A percentile compares a stretch with the other conserved stretches of the same genome.
Conservation (phyloP, 768 basidiomycete genomes). For the Rhizopogon roseolus region DNA sequence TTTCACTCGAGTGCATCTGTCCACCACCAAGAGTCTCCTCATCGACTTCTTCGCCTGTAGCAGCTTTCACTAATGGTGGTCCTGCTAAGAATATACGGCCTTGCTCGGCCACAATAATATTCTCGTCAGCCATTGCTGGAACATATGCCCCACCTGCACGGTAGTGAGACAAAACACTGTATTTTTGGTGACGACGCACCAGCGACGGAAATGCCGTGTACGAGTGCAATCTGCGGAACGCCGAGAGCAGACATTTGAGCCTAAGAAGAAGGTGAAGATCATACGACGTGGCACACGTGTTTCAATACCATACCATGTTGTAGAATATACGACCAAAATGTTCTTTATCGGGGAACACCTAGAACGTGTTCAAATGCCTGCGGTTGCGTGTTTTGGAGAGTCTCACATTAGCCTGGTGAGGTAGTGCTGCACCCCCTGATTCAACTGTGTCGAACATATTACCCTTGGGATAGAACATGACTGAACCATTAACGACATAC, state of each 20-base stretch:
- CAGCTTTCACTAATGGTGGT: slow-evolving; percentile 91
- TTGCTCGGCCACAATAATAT: slow-evolving; percentile 85
- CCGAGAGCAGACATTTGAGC: slow-evolving; percentile 91
- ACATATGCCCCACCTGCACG: slow-evolving; percentile 81
- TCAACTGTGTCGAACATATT: slow-evolving; percentile 54
- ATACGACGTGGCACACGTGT: neutral
- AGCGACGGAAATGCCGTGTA: slow-evolving; percentile 93
- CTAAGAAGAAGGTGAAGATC: slow-evolving; percentile 31
- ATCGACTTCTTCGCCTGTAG: slow-evolving; percentile 89
- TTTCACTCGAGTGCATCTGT: slow-evolving; percentile 86
- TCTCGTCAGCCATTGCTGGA: slow-evolving; percentile 95
- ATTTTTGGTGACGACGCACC: slow-evolving; percentile 31
- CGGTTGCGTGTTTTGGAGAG: neutral
- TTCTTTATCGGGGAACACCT: slow-evolving; percentile 91
- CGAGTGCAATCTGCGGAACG: slow-evolving; percentile 88
- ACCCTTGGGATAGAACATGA: neutral
- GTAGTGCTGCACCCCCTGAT: slow-evolving; percentile 89
- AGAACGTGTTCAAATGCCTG: neutral
- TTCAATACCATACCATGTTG: slow-evolving; percentile 79
- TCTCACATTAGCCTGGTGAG: slow-evolving; percentile 79
- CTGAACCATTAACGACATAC: slow-evolving; percentile 36
- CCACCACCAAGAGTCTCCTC: slow-evolving; percentile 91
- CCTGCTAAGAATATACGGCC: slow-evolving; percentile 93
- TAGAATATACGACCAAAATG: slow-evolving; percentile 97
- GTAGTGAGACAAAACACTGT: slow-evolving; percentile 1